Percentiles rank a stretch among this genome's conserved stretches.
These are phyloP conservation scores for Crithidia brevicula DNA, from an alignment of 208 protist species.

Conservation along the genomic window DNA sequence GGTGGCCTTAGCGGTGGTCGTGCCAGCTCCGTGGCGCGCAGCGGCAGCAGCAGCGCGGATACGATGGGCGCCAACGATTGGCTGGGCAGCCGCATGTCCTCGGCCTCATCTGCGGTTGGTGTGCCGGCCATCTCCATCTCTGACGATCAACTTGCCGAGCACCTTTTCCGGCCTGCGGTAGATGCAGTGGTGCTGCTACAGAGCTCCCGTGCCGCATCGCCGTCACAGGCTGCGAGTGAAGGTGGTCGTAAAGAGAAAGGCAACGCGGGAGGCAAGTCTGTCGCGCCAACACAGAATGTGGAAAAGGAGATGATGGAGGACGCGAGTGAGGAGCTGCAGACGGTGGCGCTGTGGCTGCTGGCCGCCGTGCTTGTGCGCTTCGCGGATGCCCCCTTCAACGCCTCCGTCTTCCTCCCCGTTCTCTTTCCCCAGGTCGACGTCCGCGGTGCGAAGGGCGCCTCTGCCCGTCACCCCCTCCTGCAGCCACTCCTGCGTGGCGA, in stretches of 20 bases:
- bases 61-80: slow-evolving; percentile 28
- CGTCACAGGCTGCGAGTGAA: background rate
- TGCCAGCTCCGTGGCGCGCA: background rate
- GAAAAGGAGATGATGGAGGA: background rate
- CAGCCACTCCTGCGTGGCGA: slow-evolving; percentile 60
- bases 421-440: slow-evolving; percentile 75
- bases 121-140: slow-evolving; percentile 12
- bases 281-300: background rate
- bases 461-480: slow-evolving; percentile 64
- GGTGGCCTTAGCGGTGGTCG: slow-evolving; percentile 1
- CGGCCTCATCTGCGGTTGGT: slow-evolving; percentile 8
- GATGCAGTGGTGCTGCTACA: slow-evolving; percentile 43
- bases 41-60: slow-evolving; percentile 29
- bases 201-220: background rate
- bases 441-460: slow-evolving; percentile 23
- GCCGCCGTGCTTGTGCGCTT: slow-evolving; percentile 63
- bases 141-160: slow-evolving; percentile 46
- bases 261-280: background rate
- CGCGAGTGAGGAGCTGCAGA: slow-evolving; percentile 38
- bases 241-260: background rate
- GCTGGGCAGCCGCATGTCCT: slow-evolving; percentile 48
- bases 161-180: slow-evolving; percentile 44
- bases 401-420: slow-evolving; percentile 52
- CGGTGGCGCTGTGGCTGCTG: slow-evolving; percentile 47
- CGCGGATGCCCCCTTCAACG: slow-evolving; percentile 54